Base-by-base conservation (phyloP, 192 early-diverging fungal genomes). In the Backusella luteola region DNA sequence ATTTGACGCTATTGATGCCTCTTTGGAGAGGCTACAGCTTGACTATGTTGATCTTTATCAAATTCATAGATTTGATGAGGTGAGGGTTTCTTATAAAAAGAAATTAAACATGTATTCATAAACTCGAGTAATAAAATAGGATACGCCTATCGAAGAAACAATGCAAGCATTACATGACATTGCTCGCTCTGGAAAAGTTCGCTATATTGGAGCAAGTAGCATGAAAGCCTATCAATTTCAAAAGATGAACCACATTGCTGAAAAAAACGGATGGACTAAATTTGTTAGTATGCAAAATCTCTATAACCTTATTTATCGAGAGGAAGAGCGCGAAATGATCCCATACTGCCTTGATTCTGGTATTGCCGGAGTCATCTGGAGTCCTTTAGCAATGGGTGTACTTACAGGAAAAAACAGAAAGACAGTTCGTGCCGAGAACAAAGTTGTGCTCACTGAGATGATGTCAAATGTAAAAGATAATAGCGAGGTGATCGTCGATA, bases 41-140 rank as follows among this genome's bases (percentile, higher is more conserved):
- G 91, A 92, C 11, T 91, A 94, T 81, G 86, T 92, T 49, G 89
- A 94, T 82, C 78, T 94, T 32, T 83, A 93, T 34, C 91, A 90
- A 74, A 92, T 93, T 39, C 94, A 96, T 81, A 83, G 93, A 19
- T 92, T 90, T 14, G 93, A 75, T 44, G 29, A 32, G 6, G 78
- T 74, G 44, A 75, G 35, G 19, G 5, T 14, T 34, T 32, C 6
- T 21, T n/a, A 29, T 32, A 34, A 6, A 34, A n/a, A 11, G 15
- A 32, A 39, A n/a, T 0, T 26, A 46, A 38, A 39, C 32, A 19
- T 0, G 17, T 17, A 32, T 32, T 32, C 32, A 32, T 32, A 32
- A 29, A 8, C 29, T 14, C 11, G 0, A 23, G 14, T 34, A 71
- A 38, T 41, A 39, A 23, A 26, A 12, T 52, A 76, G 75, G 69